Base-by-base conservation (phyloP, 352 stramenopile genomes). In the Pythium dissimile region DNA sequence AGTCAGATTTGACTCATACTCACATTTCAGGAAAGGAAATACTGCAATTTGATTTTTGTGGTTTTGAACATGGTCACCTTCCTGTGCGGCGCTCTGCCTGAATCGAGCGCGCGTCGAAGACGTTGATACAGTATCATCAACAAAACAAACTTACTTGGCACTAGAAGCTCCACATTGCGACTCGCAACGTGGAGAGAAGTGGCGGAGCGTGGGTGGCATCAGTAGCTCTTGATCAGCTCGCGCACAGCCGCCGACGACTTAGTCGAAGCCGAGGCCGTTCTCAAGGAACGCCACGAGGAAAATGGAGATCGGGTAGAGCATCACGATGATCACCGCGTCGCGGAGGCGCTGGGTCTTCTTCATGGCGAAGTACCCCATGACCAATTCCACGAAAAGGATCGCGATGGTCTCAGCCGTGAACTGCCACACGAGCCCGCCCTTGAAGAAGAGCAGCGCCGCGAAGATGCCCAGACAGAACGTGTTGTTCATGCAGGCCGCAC, bases 381-480 rank as follows among this genome's bases (percentile, higher is more conserved):
- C 72, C 35, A 98, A 71, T 70, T 99, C 85, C 26, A 99, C 96
- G 53, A 98, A 82, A 31, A 99, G 74, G 66, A 99, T 99, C 44
- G 94, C 69, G 49, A 98, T 86, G 10, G 95, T 98, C 75, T 99
- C 97, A 23, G 96, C 96, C 51, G 89, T 98, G 73, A 98, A 99
- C 71, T 98, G 74, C 97, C 97, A 99, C 46, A 97, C 92, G 21
- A 99, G 78, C 5, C 85, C 80, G 35, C 75, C 71, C 72, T 97
- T 93, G 63, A 98, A 97, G 61, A 90, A 98, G 69, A 99, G 97
- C 37, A 99, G 83, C 55, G 89, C 85, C 62, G 98, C 95, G 60
- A 99, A 99, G 64, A 99, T 98, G 30, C 89, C 96, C 18, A 99
- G 81, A 65, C 94, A 98, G 69, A 99, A 98, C n/a, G 97, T 99